phyloP scores from a whole-genome alignment of 108 stramenopile species.

The Cylindrotheca closterium region DNA sequence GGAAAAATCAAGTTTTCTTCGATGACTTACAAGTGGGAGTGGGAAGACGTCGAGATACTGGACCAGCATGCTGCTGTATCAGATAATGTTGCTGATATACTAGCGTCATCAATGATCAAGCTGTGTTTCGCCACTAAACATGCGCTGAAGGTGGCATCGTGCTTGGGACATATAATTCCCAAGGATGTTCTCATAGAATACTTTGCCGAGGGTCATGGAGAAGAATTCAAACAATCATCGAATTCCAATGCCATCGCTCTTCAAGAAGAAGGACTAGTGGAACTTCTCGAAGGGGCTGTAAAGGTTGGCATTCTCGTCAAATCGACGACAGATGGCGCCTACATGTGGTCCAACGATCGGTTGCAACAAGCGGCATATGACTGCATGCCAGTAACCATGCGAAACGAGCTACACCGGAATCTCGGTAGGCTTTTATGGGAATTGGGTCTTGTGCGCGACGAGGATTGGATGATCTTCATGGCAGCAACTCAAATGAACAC shows the following conservation, averaged over 20 bases:
- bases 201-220: not conserved
- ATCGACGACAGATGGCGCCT: not conserved
- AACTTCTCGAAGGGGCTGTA: slow-evolving; percentile 7
- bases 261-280: slow-evolving; percentile 1
- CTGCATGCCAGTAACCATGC: slow-evolving; percentile 2
- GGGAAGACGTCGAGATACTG: slow-evolving; percentile 38
- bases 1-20: slow-evolving; percentile 33
- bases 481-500: slow-evolving; percentile 31
- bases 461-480: slow-evolving; percentile 28
- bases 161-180: slow-evolving; percentile 34
- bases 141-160: slow-evolving; percentile 38
- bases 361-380: slow-evolving; percentile 24
- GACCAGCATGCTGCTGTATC: slow-evolving; percentile 28
- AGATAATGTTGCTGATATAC: slow-evolving; percentile 48
- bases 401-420: slow-evolving; percentile 11
- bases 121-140: slow-evolving; percentile 3
- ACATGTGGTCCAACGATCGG: slow-evolving; percentile 37
- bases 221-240: not conserved
- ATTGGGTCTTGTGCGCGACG: not conserved
- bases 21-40: slow-evolving; percentile 39
- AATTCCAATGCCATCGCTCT: not conserved
- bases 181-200: slow-evolving; percentile 8
- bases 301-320: slow-evolving; percentile 7
- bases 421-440: slow-evolving; percentile 29
- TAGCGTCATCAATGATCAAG: slow-evolving; percentile 29